Percentiles rank a stretch among this genome's conserved stretches.
These are phyloP conservation scores for Ramalina intermedia DNA, from an alignment of 495 filamentous ascomycete genomes.

Conservation along the genomic window DNA sequence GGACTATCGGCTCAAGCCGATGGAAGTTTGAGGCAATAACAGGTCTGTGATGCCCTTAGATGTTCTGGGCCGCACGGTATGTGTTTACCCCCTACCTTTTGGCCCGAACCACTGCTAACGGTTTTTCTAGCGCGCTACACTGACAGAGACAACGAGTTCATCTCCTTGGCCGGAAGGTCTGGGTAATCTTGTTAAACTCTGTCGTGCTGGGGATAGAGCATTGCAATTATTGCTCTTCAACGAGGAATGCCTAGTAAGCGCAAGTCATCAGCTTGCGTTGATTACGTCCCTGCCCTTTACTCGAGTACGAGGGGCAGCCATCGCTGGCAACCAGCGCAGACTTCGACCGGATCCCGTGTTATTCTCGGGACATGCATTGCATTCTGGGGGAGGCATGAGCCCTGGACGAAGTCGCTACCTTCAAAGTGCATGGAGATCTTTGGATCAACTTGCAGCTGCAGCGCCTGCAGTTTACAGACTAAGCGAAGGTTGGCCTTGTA, in stretches of 20 bases:
- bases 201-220: conserved; percentile 65
- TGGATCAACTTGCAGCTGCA: no score
- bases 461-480: no score
- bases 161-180: conserved; percentile 54
- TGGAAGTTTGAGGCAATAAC: conserved; percentile 59
- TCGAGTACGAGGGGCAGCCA: no score
- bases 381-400: no score
- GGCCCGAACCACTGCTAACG: no score
- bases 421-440: no score
- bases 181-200: conserved; percentile 65
- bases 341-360: no score
- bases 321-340: no score
- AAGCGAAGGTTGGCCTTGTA: no score
- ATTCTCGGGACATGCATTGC: no score
- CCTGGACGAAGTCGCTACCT: no score
- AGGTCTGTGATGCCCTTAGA: conserved; percentile 34
- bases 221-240: conserved; percentile 72
- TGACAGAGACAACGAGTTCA: conserved; percentile 55
- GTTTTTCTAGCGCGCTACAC: conserved; percentile 60
- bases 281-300: conserved; percentile 61
- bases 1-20: conserved; percentile 56
- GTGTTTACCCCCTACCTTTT: no score
- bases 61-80: conserved; percentile 60
- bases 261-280: conserved; percentile 59
- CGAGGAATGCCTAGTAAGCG: conserved; percentile 62